A percentile compares a stretch with the other conserved stretches of the same genome.
These are phyloP conservation scores for Epichloe brachyelytri DNA, from an alignment of 2,329 filamentous ascomycete genomes.

Conservation along the genomic window DNA sequence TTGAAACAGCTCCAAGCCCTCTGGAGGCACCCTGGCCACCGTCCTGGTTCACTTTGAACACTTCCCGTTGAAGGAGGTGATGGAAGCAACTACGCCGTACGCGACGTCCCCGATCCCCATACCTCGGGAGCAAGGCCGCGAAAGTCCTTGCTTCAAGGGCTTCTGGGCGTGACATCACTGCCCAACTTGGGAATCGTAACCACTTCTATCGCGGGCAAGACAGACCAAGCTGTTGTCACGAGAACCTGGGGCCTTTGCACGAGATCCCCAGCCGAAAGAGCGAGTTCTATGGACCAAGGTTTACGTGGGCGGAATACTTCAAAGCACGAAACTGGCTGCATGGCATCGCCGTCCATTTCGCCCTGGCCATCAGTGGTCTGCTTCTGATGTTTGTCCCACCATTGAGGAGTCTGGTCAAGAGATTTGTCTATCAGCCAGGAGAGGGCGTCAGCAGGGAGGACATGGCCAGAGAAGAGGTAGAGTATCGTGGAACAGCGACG, in stretches of 20 bases:
- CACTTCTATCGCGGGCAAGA: constrained; percentile 34
- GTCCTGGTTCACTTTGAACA: constrained; percentile 45
- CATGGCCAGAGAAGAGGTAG: constrained; percentile 44
- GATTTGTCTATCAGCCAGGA: constrained; percentile 38
- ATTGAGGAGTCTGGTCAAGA: constrained; percentile 30
- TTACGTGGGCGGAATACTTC: constrained; percentile 43
- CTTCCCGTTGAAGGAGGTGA: constrained; percentile 35
- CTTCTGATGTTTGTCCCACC: constrained; percentile 33
- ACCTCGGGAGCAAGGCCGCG: constrained; percentile 17
- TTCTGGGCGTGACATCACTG: constrained; percentile 37
- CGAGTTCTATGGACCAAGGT: constrained; percentile 47
- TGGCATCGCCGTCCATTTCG: constrained; percentile 37
- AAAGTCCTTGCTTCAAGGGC: constrained; percentile 25
- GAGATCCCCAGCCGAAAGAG: constrained; percentile 28
- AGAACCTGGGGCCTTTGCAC: constrained; percentile 51
- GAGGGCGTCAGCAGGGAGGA: constrained; percentile 40
- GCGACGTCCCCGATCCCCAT: constrained; percentile 43
- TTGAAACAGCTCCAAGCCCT: constrained; percentile 26
- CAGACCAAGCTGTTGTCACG: constrained; percentile 43
- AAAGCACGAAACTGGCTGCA: constrained; percentile 35
- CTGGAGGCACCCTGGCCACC: constrained; percentile 58
- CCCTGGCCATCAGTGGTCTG: constrained; percentile 28
- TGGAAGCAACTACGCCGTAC: constrained; percentile 34
- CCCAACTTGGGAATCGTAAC: constrained; percentile 43
- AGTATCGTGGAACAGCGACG: constrained; percentile 51